These are phyloP conservation scores for Sphenostylis stenocarpa DNA, from an alignment of 306 rosid genomes.

Conservation along the genomic window DNA sequence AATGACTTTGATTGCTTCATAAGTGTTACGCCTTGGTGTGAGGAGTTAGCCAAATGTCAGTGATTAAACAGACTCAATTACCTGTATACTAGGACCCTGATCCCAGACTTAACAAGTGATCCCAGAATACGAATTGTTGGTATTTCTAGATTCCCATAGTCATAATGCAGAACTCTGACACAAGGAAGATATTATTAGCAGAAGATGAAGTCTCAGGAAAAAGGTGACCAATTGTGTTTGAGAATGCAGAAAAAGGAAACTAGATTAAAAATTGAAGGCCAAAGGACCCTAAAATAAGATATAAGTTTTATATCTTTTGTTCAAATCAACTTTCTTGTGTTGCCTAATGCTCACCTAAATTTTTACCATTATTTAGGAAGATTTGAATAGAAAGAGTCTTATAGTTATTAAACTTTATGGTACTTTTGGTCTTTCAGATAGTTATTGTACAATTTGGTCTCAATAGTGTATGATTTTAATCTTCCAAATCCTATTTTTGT, in stretches of 20 bases:
- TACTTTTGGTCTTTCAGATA: no score
- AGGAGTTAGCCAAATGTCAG: not conserved
- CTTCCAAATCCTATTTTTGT: no score
- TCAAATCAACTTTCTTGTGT: not conserved
- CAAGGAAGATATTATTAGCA: not conserved
- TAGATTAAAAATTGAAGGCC: not conserved
- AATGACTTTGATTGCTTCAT: not conserved
- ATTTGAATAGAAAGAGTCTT: not conserved
- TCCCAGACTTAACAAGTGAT: slow-evolving; percentile 34
- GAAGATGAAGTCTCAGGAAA: not conserved
- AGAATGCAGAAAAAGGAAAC: not conserved
- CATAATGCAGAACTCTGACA: slow-evolving; percentile 36
- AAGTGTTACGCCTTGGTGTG: not conserved
- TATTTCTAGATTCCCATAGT: slow-evolving; percentile 22
- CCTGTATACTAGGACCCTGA: slow-evolving; percentile 49
- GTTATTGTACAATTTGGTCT: no score
- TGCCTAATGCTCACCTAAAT: not conserved
- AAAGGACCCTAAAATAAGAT: not conserved
- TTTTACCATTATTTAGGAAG: not conserved
- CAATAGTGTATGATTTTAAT: no score
- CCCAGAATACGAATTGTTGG: slow-evolving; percentile 40
- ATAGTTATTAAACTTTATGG: no score
- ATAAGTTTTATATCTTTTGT: not conserved
- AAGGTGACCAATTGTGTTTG: not conserved
- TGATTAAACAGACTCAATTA: not conserved